Base-by-base conservation (phyloP, 345 rosid species). In the Dipteronia sinensis region DNA sequence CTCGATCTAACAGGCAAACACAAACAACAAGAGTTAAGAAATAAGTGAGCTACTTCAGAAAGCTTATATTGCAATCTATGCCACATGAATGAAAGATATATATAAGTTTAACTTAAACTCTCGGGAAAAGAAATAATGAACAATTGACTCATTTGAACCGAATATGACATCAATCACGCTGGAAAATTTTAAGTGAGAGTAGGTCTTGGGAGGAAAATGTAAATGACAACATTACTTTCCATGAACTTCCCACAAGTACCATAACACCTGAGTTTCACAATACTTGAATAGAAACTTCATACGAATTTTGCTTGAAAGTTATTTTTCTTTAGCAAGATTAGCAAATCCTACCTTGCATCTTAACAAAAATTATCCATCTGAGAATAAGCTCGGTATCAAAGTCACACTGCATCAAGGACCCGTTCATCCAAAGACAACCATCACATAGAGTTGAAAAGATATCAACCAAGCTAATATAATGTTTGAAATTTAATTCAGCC, bases 1-100 rank as follows among this genome's bases (percentile, higher is more conserved):
- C 89, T 97, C 99, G 72, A 97, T 94, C 99, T 97, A 85, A 83
- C 64, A 81, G 69, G 34, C 51, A 74, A 80, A 73, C 58, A 44
- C 55, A 76, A 44, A 63, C 25, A 65, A 71, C 7, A 38, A 27
- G 10, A 20, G 62, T 64, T 22, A 59, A 23, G 64, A 12, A 8
- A 56, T 42, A 55, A 23, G 29, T 63, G 55, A 59, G 16, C 44
- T 67, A 59, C 51, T 62, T 27, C 22, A 27, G 17, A 47, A 46
- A 67, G 34, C 44, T 34, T 74, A 44, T 13, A 25, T 17, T 55
- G 65, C 20, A 20, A 58, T 31, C 44, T 40, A 53, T 29, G 66
- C 42, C 31, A 55, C 7, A 58, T 31, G 51, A 70, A 53, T 71
- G 25, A 71, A 46, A 22, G 72, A 22, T 46, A 9, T 42, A 9